Percentiles rank a stretch among this genome's conserved stretches.
Evolutionary conservation across 768 basidiomycete genomes (phyloP).

Genomic region (Russula compacta): DNA sequence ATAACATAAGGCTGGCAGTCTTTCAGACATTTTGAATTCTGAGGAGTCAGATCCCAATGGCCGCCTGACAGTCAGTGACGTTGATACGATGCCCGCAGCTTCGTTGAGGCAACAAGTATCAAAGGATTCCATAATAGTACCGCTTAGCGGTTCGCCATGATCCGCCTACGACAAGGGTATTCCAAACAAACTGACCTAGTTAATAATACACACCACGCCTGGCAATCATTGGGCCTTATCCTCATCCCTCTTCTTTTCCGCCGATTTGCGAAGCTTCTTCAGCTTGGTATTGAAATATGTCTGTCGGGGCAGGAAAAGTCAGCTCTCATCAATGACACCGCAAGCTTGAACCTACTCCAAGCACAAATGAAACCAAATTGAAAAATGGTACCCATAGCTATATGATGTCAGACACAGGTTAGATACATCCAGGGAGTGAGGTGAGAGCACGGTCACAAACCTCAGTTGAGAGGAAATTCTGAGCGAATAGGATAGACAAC

Average conservation of each 20-base stretch:
- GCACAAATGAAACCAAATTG: constrained; percentile 63
- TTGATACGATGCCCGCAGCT: too few relatives aligned
- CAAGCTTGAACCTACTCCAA: constrained; percentile 48
- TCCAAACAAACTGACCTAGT: background rate
- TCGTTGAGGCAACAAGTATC: too few relatives aligned
- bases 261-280: constrained; percentile 42
- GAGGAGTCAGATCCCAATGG: too few relatives aligned
- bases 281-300: constrained; percentile 67
- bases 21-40: too few relatives aligned
- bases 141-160: background rate
- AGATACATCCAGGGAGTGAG: background rate
- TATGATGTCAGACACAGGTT: background rate
- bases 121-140: background rate
- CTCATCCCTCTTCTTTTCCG: constrained; percentile 41
- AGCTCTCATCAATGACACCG: background rate
- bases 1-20: too few relatives aligned
- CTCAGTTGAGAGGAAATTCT: constrained; percentile 70
- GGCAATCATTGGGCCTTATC: constrained; percentile 20
- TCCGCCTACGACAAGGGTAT: background rate
- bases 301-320: constrained; percentile 22
- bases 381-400: constrained; percentile 88
- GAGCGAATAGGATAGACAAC: constrained; percentile 62
- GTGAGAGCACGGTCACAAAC: constrained; percentile 30
- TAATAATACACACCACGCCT: background rate
- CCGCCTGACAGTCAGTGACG: too few relatives aligned